Base-by-base conservation (phyloP, 441 rosid genomes). In the Adansonia grandidieri region DNA sequence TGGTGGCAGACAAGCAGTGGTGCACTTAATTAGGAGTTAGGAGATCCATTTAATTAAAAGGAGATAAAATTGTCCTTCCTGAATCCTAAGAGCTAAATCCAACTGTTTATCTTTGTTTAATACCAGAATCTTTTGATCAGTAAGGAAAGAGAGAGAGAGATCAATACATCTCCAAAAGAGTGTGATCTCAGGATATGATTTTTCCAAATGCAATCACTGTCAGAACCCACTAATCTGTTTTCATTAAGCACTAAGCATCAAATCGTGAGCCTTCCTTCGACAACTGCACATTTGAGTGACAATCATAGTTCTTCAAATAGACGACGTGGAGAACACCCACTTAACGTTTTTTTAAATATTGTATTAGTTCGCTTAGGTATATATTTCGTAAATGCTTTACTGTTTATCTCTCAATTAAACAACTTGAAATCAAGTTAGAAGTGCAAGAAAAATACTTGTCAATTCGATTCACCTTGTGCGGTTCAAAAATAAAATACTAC, bases 1-100 rank as follows among this genome's bases (percentile, higher is more conserved):
- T 60, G 44, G 73, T 56, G 71, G 66, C 22, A 37, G 47, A 60
- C 64, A 9, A 22, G 64, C 45, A 63, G 73, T 74, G 81, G 78
- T 67, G 73, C 81, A 79, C 78, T 74, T 47, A 5, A 32, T 32
- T 32, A 32, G 37, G 37, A 32, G 37, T 32, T 32, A 32, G n/a
- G 22, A 57, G 63, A 24, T 5, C 62, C 68, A 48, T 37, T 62
- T 44, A 4, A 40, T 11, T 22, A 40, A 10, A 40, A 19, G 20
- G 45, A 42, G 51, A 22, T 42, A 40, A 65, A 19, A 73, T 17
- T 57, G 66, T 47, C 37, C 24, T 19, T 48, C 2, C 53, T 50
- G 40, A 48, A 77, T 61, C 75, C 75, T 11, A 11, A 22, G 24
- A 3, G 11, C 71, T 32, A 37, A 3, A 40, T 37, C 9, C 32